Base-by-base conservation (phyloP, 148 eudicot genomes). In the Cornus florida region DNA sequence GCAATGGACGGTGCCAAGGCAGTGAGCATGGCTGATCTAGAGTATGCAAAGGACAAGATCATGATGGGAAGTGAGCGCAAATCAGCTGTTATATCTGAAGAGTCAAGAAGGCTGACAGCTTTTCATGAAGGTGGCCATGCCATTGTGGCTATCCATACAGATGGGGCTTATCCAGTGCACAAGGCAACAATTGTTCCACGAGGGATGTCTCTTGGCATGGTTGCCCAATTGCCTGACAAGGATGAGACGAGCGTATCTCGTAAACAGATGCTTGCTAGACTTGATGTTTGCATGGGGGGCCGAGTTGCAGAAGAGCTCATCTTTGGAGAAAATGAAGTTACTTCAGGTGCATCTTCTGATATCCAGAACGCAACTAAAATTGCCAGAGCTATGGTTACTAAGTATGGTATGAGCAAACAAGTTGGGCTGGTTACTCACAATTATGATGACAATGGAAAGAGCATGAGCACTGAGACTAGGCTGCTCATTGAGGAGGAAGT, bases 41-140 rank as follows among this genome's bases (percentile, higher is more conserved):
- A 93, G 81, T 78, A 84, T 72, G 98, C 96, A 6, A 91, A 91
- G 84, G 98, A 93, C 86, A 86, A 80, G 74, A 91, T 93, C 72
- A 74, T 93, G 86, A 93, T 92, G 98, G 98, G 96, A 66, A 91
- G 95, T 48, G 95, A 92, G 79, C 88, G 95, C 12, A 93, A 93
- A 83, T 93, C 95, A 16, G 95, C 95, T 11, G 91, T 93, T 28
- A 91, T 93, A 80, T 93, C 97, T 6, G 91, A 87, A 1, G 97
- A 93, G 71, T 88, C 90, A 14, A 81, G 97, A 41, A 87, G 72
- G 72, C 84, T 89, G 69, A 93, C 95, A 0, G 97, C 97, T n/a
- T 93, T 83, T 79, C 97, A 93, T 22, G 97, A 93, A 82, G 92
- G 97, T 4, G 97, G 97, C 24, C 95, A 91, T 69, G 97, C 97